These are phyloP conservation scores for Microcyclospora tardicrescens DNA, from an alignment of 2,329 filamentous ascomycete species.

Conservation along the genomic window DNA sequence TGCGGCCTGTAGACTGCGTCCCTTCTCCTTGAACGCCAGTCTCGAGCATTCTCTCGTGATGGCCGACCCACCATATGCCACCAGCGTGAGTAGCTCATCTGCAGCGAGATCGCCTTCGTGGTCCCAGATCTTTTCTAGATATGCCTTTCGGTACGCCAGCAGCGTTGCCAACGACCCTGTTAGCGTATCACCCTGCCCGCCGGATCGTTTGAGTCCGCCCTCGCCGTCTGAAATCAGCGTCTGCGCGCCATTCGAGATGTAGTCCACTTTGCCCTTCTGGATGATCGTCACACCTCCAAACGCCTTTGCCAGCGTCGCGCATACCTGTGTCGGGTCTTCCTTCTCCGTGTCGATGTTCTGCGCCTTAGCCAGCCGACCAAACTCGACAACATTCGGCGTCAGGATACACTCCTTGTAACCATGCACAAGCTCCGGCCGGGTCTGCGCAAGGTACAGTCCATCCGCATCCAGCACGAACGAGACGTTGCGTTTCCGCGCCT, in stretches of 20 bases:
- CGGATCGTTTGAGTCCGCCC: slow-evolving; percentile 79
- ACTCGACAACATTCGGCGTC: slow-evolving; percentile 93
- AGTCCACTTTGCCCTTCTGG: slow-evolving; percentile 74
- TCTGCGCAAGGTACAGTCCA: slow-evolving; percentile 65
- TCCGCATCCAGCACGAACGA: slow-evolving; percentile 89
- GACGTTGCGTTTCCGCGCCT: slow-evolving; percentile 57
- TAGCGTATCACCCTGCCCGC: slow-evolving; percentile 89
- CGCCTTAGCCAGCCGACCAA: slow-evolving; percentile 64
- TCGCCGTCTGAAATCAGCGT: slow-evolving; percentile 65
- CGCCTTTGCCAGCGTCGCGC: slow-evolving; percentile 55
- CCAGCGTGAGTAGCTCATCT: slow-evolving; percentile 53
- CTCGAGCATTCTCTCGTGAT: slow-evolving; percentile 86
- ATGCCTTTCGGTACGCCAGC: slow-evolving; percentile 76
- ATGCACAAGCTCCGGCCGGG: slow-evolving; percentile 59
- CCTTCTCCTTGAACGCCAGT: slow-evolving; percentile 72
- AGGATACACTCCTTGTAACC: slow-evolving; percentile 77
- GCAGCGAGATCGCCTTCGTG: slow-evolving; percentile 41
- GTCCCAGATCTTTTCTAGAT: slow-evolving; percentile 71
- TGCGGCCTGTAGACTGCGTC: slow-evolving; percentile 78
- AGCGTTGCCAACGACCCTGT: slow-evolving; percentile 84
- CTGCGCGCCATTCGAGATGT: slow-evolving; percentile 64
- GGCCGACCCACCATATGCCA: slow-evolving; percentile 73
- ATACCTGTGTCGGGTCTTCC: slow-evolving; percentile 45
- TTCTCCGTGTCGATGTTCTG: slow-evolving; percentile 50
- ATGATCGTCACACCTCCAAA: slow-evolving; percentile 83